Conservation (phyloP, 805 yeast species). For the Cyberlindnera galapagoensis region DNA sequence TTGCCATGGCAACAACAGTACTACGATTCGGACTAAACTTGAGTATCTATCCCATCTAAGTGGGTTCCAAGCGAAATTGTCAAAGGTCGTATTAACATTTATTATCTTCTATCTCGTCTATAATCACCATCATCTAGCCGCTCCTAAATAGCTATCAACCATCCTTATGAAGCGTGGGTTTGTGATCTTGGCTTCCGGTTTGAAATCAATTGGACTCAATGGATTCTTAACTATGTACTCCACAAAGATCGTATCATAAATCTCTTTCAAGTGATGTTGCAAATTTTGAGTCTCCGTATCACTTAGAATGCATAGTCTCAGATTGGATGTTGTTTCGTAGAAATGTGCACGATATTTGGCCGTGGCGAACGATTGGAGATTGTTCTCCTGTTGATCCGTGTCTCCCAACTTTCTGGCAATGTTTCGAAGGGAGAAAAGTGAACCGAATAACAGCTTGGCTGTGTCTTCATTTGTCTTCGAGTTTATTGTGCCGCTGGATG, state of each 20-base stretch:
- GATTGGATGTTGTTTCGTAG: slow-evolving; percentile 70
- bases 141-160: slow-evolving; percentile 12
- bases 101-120: not conserved
- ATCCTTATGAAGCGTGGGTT: slow-evolving; percentile 43
- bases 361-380: slow-evolving; percentile 55
- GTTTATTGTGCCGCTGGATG: slow-evolving; percentile 35
- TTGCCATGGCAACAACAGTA: no score
- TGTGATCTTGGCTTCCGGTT: slow-evolving; percentile 42
- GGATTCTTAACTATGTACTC: slow-evolving; percentile 58
- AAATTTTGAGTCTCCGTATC: slow-evolving; percentile 55
- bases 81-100: slow-evolving; percentile 46
- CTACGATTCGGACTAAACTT: no score
- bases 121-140: slow-evolving; percentile 2
- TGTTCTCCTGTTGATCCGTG: slow-evolving; percentile 27
- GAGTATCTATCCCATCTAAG: no score
- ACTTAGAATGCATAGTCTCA: slow-evolving; percentile 68
- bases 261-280: slow-evolving; percentile 46
- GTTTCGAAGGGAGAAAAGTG: slow-evolving; percentile 70
- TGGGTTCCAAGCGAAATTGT: slow-evolving; percentile 63
- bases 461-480: slow-evolving; percentile 57
- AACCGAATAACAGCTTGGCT: slow-evolving; percentile 81
- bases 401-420: slow-evolving; percentile 52
- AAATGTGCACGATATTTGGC: slow-evolving; percentile 74
- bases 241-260: slow-evolving; percentile 55
- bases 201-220: slow-evolving; percentile 52